Base-by-base conservation (phyloP, 768 basidiomycete genomes). In the Krasilnikovozyma curviuscula region DNA sequence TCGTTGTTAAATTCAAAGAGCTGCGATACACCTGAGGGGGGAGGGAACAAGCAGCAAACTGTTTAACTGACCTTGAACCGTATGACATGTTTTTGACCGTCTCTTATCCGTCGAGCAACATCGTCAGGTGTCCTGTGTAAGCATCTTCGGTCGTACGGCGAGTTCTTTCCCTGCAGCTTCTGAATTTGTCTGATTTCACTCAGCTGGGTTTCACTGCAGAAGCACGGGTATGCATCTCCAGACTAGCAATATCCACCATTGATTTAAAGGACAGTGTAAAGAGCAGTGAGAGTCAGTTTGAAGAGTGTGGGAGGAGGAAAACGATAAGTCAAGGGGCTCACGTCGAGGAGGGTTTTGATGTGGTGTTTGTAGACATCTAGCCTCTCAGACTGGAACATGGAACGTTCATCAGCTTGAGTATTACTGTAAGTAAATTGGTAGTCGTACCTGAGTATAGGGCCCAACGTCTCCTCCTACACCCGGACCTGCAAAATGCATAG, bases 141-240 rank as follows among this genome's bases (percentile, higher is more conserved):
- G 62, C 91, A 97, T 8, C 76, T 65, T 55, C 84, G 79, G 69
- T 98, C 89, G 56, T 98, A 98, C 0, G 79, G 76, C 1, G 78
- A 78, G n/a, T 88, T 80, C 0, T 75, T 62, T 3, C 78, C 71
- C 2, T 78, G 78, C 8, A 89, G 68, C 43, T 70, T 72, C 57
- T 79, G n/a, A n/a, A n/a, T n/a, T n/a, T n/a, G 77, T 28, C 82
- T 75, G 16, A 76, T 81, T 10, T 70, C 68, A 0, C 73, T 61
- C 3, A 97, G 70, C 39, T 74, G 73, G 52, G 81, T 77, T 0
- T 76, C 69, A 2, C 80, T 73, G 64, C 91, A 95, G 69, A 97
- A 97, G 64, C 93, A 97, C 18, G 83, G 78, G 61, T 98, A 98
- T 7, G 89, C 91, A 50, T 81, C 75, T 4, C 81, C 84, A 35